phyloP scores from a whole-genome alignment of 129 eudicot genomes.

The Cynara cardunculus region DNA sequence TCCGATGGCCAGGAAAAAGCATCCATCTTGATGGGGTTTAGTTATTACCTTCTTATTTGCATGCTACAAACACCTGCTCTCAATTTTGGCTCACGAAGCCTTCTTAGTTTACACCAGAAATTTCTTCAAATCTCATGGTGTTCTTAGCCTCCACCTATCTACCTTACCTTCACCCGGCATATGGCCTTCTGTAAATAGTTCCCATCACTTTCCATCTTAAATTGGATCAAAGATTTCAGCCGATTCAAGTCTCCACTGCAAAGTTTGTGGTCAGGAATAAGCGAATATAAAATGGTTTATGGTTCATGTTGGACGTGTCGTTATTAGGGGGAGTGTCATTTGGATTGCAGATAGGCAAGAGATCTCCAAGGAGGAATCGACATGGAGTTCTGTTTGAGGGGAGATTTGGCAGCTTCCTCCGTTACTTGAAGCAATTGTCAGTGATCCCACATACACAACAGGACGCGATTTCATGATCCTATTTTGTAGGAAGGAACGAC shows the following conservation, averaged over 20 bases:
- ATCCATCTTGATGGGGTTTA: constrained; percentile 25
- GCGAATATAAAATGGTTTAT: neutral
- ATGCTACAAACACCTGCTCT: too few relatives aligned
- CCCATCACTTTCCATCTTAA: constrained; percentile 50
- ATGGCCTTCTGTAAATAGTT: constrained; percentile 42
- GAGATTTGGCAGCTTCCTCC: constrained; percentile 75
- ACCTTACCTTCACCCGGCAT: constrained; percentile 42
- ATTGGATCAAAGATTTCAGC: constrained; percentile 55
- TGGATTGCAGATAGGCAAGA: constrained; percentile 70
- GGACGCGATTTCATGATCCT: constrained; percentile 63
- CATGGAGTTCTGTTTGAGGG: constrained; percentile 88
- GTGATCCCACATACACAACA: constrained; percentile 62
- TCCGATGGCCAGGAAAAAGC: constrained; percentile 37
- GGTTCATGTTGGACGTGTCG: constrained; percentile 35
- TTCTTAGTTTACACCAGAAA: neutral
- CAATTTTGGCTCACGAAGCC: neutral
- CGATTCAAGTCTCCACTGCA: constrained; percentile 62
- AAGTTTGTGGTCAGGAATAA: constrained; percentile 40
- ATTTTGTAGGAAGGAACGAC: constrained; percentile 73
- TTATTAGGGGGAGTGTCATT: constrained; percentile 73
- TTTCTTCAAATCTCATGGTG: constrained; percentile 37
- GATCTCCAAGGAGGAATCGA: constrained; percentile 96
- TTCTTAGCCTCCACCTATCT: constrained; percentile 44
- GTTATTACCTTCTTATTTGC: constrained; percentile 12
- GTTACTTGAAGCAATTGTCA: constrained; percentile 66